phyloP scores from a whole-genome alignment of 441 rosid genomes.

The Euphorbia celastroides region DNA sequence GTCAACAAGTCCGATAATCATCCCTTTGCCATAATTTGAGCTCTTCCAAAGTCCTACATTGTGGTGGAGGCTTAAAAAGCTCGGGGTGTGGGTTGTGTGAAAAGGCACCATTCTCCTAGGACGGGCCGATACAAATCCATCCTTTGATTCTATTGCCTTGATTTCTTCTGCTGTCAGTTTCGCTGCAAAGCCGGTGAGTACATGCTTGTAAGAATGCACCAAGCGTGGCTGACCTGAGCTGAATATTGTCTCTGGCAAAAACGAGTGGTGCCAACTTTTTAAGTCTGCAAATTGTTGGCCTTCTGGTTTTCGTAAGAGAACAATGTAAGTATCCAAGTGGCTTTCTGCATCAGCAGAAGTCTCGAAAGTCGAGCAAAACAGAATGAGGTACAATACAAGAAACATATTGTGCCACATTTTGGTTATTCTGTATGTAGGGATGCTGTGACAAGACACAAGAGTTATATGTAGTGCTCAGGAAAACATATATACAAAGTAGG shows the following conservation, averaged over 20 bases:
- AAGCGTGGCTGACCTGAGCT: constrained; percentile 21
- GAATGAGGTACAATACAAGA: too few relatives aligned
- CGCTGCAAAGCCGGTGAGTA: constrained; percentile 43
- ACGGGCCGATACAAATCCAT: constrained; percentile 36
- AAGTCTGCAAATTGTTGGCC: constrained; percentile 17
- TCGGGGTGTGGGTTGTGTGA: constrained; percentile 40
- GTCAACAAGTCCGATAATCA: constrained; percentile 45
- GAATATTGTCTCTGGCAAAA: constrained; percentile 27
- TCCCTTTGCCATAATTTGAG: constrained; percentile 38
- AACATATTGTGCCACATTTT: too few relatives aligned
- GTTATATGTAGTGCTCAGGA: too few relatives aligned
- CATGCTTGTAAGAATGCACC: constrained; percentile 30
- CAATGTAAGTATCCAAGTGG: constrained; percentile 34
- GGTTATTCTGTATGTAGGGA: too few relatives aligned
- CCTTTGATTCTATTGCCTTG: constrained; percentile 29
- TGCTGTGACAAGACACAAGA: too few relatives aligned
- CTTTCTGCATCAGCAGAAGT: too few relatives aligned
- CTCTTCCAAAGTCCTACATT: constrained; percentile 28
- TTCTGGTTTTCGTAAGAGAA: constrained; percentile 30
- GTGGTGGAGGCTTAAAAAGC: constrained; percentile 40
- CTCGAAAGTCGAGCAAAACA: too few relatives aligned
- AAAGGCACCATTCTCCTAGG: constrained; percentile 22
- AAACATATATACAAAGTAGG: too few relatives aligned
- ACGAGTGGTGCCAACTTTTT: constrained; percentile 33
- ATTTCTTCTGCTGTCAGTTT: constrained; percentile 41